Conservation (phyloP, 2,329 filamentous ascomycete genomes). For the Massarina eburnea region DNA sequence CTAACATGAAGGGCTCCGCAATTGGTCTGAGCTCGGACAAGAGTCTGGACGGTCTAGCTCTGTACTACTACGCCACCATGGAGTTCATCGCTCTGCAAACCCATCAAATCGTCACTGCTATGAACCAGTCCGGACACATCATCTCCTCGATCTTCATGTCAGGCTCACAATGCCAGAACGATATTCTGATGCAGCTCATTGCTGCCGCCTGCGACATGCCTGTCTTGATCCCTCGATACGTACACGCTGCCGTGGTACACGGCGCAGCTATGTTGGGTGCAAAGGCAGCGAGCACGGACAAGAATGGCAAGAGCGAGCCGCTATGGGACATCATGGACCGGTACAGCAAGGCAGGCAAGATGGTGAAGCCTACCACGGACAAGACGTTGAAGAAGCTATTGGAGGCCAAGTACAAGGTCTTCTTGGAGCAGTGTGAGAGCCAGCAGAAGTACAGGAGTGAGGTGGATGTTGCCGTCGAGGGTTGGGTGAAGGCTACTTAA, state of each 20-base stretch:
- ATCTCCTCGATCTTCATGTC: slow-evolving; percentile 98
- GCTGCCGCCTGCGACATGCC: slow-evolving; percentile 90
- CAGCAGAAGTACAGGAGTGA: slow-evolving; percentile 80
- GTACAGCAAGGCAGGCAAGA: slow-evolving; percentile 90
- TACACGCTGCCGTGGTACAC: slow-evolving; percentile 93
- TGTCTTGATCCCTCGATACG: slow-evolving; percentile 89
- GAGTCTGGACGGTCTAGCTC: slow-evolving; percentile 79
- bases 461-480: slow-evolving; percentile 62
- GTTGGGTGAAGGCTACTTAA: slow-evolving; percentile 28
- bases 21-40: slow-evolving; percentile 87
- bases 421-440: slow-evolving; percentile 84
- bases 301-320: slow-evolving; percentile 76
- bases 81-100: slow-evolving; percentile 99
- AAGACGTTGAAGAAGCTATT: slow-evolving; percentile 75
- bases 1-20: slow-evolving; percentile 88
- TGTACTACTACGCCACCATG: slow-evolving; percentile 94
- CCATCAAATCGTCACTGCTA: slow-evolving; percentile 87
- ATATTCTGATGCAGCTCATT: slow-evolving; percentile 86
- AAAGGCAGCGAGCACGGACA: slow-evolving; percentile 86
- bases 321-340: slow-evolving; percentile 97
- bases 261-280: slow-evolving; percentile 98
- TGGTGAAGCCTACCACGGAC: slow-evolving; percentile 74
- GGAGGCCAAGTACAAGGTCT: slow-evolving; percentile 90
- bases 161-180: slow-evolving; percentile 95
- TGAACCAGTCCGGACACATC: slow-evolving; percentile 87